Evolutionary conservation across 257 asterid genomes (phyloP).

Genomic region (Solanum okadae): DNA sequence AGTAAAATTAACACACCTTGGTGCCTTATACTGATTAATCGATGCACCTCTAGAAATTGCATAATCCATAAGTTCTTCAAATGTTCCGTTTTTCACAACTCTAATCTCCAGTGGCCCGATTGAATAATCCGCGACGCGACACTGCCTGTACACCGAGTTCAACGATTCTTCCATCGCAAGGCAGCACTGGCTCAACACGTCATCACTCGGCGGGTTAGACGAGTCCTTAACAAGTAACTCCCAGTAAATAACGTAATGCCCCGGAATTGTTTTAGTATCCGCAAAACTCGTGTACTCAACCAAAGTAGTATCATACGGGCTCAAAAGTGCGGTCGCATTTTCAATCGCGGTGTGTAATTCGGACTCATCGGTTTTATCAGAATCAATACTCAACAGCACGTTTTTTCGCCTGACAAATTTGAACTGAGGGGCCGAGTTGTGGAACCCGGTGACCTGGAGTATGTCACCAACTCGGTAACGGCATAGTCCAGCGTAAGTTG

Average conservation of each 20-base stretch:
- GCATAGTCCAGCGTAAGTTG: constrained; percentile 61
- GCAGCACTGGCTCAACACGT: constrained; percentile 43
- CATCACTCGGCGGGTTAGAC: constrained; percentile 11
- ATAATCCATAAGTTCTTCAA: constrained; percentile 81
- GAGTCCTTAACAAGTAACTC: constrained; percentile 45
- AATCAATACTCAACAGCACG: constrained; percentile 55
- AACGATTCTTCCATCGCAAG: constrained; percentile 53
- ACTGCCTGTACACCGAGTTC: constrained; percentile 67
- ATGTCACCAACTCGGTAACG: constrained; percentile 84
- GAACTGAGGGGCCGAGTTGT: constrained; percentile 71
- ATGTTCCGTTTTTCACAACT: constrained; percentile 62
- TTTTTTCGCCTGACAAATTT: constrained; percentile 62
- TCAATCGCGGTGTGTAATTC: constrained; percentile 65
- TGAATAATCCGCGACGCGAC: constrained; percentile 69
- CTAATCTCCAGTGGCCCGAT: constrained; percentile 73
- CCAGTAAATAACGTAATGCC: constrained; percentile 78
- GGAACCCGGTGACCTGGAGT: constrained; percentile 53
- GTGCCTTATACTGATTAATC: constrained; percentile 77
- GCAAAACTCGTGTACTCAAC: constrained; percentile 76
- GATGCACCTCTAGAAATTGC: constrained; percentile 83
- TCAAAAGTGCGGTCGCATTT: constrained; percentile 29
- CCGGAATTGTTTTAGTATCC: constrained; percentile 52
- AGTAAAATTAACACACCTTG: constrained; percentile 67
- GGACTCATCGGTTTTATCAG: constrained; percentile 67
- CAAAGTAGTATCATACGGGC: constrained; percentile 20